These are phyloP conservation scores for Fraxinus anomala DNA, from an alignment of 257 asterid genomes.

Conservation along the genomic window DNA sequence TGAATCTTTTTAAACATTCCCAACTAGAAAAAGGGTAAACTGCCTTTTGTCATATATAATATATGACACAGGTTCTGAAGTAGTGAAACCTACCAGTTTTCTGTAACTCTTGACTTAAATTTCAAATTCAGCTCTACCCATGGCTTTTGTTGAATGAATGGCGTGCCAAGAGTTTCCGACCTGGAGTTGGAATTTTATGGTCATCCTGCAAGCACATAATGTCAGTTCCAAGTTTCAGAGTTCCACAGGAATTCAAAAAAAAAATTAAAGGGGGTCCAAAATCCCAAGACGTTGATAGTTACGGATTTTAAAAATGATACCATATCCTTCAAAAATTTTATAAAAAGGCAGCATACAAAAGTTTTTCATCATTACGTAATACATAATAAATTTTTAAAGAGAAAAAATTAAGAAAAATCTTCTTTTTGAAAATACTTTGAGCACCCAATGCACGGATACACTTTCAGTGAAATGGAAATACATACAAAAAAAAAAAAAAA, in stretches of 20 bases:
- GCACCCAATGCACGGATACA: background rate
- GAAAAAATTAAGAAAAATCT: background rate
- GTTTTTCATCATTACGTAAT: no score
- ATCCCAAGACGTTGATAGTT: background rate
- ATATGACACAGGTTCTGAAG: background rate
- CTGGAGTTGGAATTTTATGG: slow-evolving; percentile 48
- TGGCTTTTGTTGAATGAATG: slow-evolving; percentile 74
- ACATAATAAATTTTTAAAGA: background rate
- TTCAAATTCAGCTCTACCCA: slow-evolving; percentile 59
- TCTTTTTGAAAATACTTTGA: background rate
- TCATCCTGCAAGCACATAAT: slow-evolving; percentile 69
- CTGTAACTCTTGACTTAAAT: slow-evolving; percentile 6
- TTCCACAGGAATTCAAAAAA: slow-evolving; percentile 5
- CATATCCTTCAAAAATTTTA: background rate
- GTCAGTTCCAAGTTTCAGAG: slow-evolving; percentile 41
- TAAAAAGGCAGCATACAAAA: background rate
- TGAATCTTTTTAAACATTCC: background rate
- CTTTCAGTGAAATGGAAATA: no score
- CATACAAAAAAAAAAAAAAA: no score
- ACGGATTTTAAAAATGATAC: background rate
- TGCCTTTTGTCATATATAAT: background rate
- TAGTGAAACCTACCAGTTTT: slow-evolving; percentile 39
- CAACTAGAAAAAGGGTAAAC: background rate
- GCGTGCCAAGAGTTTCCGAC: slow-evolving; percentile 70
- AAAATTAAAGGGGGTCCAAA: background rate